Evolutionary conservation across 2,329 filamentous ascomycete genomes (phyloP).

Genomic region (Fusarium graminum): DNA sequence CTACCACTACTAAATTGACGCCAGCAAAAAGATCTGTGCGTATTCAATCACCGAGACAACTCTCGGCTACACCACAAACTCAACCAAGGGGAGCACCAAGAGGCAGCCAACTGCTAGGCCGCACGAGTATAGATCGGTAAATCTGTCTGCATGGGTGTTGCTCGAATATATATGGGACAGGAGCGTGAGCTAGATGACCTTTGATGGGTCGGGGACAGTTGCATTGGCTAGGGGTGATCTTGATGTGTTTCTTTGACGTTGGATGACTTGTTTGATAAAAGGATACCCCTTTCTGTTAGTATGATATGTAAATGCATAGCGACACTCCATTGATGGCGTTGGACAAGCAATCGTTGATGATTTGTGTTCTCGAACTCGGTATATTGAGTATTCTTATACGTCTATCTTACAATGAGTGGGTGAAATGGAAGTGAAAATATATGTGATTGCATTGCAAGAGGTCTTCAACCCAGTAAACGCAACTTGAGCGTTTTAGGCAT

Average conservation of each 20-base stretch:
- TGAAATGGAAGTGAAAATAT: no score
- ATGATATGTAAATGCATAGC: conserved; percentile 33
- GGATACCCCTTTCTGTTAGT: conserved; percentile 47
- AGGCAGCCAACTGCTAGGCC: conserved; percentile 18
- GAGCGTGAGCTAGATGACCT: conserved; percentile 1
- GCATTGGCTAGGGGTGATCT: conserved; percentile 22
- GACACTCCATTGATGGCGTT: conserved; percentile 43
- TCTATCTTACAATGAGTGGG: no score
- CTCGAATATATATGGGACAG: conserved; percentile 11
- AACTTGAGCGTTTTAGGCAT: no score
- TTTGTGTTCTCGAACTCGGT: background rate
- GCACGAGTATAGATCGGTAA: conserved; percentile 27
- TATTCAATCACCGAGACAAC: conserved; percentile 43
- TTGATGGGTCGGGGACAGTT: conserved; percentile 2
- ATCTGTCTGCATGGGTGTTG: conserved; percentile 3
- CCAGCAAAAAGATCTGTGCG: conserved; percentile 44
- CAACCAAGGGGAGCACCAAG: conserved; percentile 15
- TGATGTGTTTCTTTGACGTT: conserved; percentile 36
- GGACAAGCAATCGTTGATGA: conserved; percentile 23
- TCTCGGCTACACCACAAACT: conserved; percentile 31
- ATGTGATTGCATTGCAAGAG: no score
- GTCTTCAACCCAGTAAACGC: no score
- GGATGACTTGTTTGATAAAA: conserved; percentile 42
- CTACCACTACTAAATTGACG: conserved; percentile 11
- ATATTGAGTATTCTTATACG: background rate